Conservation (phyloP, 257 asterid species). For the Solanum neorickii region DNA sequence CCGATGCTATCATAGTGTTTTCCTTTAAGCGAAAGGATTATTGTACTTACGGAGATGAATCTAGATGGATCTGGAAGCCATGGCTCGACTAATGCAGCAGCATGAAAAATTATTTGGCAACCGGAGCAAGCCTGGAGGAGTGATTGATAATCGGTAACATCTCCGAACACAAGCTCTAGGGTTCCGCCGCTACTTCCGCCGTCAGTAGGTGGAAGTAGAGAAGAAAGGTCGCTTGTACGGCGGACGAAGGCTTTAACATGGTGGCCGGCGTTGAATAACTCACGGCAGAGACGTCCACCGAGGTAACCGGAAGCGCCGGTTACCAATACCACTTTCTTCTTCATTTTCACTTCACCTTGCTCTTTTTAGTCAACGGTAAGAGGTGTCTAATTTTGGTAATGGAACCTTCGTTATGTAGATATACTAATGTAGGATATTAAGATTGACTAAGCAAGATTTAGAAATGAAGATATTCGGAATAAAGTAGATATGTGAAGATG, state of each 20-base stretch:
- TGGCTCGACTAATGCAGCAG: conserved; percentile 91
- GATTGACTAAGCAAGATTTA: background rate
- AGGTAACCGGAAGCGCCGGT: conserved; percentile 95
- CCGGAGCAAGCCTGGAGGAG: conserved; percentile 60
- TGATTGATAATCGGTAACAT: conserved; percentile 65
- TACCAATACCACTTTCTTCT: conserved; percentile 46
- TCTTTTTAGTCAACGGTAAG: background rate
- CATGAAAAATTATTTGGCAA: conserved; percentile 78
- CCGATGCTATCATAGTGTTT: too few species aligned
- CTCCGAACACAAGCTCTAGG: conserved; percentile 66
- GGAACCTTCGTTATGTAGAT: background rate
- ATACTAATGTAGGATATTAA: background rate
- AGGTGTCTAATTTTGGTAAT: background rate
- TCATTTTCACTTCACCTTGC: conserved; percentile 6
- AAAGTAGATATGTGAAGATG: background rate
- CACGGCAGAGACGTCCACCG: conserved; percentile 83
- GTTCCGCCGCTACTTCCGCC: conserved; percentile 25
- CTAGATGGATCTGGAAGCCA: conserved; percentile 83
- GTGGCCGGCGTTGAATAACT: conserved; percentile 55
- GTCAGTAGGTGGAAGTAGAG: conserved; percentile 37
- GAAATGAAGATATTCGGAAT: background rate
- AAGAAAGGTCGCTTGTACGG: conserved; percentile 59
- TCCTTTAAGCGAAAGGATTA: background rate
- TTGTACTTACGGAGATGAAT: conserved; percentile 35
- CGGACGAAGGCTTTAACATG: conserved; percentile 84